phyloP scores from a whole-genome alignment of 176 grass and related monocot genomes.

The Carex scoparia region DNA sequence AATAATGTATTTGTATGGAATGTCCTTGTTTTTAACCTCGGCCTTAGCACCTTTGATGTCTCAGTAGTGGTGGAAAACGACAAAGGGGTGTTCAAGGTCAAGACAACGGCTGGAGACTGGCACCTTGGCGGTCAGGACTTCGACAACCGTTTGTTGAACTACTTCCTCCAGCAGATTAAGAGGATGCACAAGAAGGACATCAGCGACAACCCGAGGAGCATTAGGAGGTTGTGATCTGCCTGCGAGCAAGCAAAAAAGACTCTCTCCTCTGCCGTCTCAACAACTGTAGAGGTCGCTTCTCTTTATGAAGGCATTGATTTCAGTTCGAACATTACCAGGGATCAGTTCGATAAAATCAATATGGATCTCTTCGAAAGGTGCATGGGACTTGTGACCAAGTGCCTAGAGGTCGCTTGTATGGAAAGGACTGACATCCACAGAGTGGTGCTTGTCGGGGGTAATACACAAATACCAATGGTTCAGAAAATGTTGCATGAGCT shows the following conservation, averaged over 20 bases:
- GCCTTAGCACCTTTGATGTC: background rate
- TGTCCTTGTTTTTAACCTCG: background rate
- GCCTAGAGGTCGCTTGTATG: conserved; percentile 17
- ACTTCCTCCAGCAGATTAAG: conserved; percentile 20
- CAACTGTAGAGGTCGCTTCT: conserved; percentile 15
- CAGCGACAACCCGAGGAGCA: background rate
- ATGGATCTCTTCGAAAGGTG: conserved; percentile 41
- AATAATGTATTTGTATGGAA: background rate
- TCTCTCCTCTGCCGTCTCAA: background rate
- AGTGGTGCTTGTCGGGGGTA: conserved; percentile 28
- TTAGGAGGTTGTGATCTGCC: conserved; percentile 18
- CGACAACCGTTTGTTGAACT: conserved; percentile 19
- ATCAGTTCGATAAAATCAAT: conserved; percentile 36
- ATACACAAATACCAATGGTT: conserved; percentile 24
- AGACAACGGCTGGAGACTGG: conserved; percentile 5
- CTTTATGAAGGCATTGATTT: conserved; percentile 36
- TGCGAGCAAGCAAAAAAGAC: conserved; percentile 34
- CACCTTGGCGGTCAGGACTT: conserved; percentile 31
- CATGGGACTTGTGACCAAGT: conserved; percentile 29
- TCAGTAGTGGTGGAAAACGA: background rate
- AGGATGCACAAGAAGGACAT: conserved; percentile 13
- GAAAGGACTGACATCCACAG: conserved; percentile 11
- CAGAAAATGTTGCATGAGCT: conserved; percentile 8
- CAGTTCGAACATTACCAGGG: conserved; percentile 19
- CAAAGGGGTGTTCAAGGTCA: background rate